Evolutionary conservation across 2,329 filamentous ascomycete species (phyloP).

Genomic region (Diaporthe sp.): DNA sequence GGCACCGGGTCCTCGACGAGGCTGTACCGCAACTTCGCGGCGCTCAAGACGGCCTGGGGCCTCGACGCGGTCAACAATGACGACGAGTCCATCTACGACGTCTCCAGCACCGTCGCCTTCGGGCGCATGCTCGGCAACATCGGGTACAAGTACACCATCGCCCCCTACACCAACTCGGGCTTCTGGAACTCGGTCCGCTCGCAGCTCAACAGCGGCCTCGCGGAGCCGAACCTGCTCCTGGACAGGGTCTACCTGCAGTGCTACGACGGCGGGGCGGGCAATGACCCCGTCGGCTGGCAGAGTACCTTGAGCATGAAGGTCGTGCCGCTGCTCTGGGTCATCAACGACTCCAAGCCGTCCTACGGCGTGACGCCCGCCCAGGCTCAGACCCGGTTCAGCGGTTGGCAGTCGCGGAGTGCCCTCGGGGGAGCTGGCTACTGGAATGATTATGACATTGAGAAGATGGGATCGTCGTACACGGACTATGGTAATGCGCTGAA

Average conservation of each 20-base stretch:
- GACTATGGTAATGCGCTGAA: slow-evolving; percentile 17
- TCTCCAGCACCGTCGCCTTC: slow-evolving; percentile 57
- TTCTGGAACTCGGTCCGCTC: slow-evolving; percentile 54
- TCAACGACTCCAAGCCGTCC: slow-evolving; percentile 60
- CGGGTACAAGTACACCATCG: slow-evolving; percentile 59
- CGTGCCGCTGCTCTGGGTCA: slow-evolving; percentile 60
- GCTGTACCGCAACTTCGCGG: slow-evolving; percentile 57
- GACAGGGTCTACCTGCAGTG: slow-evolving; percentile 60
- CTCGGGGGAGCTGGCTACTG: slow-evolving; percentile 59
- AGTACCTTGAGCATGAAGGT: slow-evolving; percentile 55
- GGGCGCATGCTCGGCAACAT: slow-evolving; percentile 57
- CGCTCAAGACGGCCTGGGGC: slow-evolving; percentile 56
- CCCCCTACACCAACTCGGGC: slow-evolving; percentile 56
- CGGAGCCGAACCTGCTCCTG: slow-evolving; percentile 46
- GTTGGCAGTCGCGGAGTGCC: slow-evolving; percentile 50
- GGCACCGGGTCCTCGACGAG: slow-evolving; percentile 52
- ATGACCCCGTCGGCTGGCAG: slow-evolving; percentile 57
- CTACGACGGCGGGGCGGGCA: slow-evolving; percentile 60
- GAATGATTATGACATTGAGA: slow-evolving; percentile 53
- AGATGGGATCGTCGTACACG: slow-evolving; percentile 15
- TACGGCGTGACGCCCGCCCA: slow-evolving; percentile 55
- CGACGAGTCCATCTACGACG: slow-evolving; percentile 60
- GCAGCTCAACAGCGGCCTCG: slow-evolving; percentile 50
- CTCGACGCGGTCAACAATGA: slow-evolving; percentile 63
- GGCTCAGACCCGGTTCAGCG: slow-evolving; percentile 52